A percentile compares a stretch with the other conserved stretches of the same genome.
Conservation (phyloP, 805 yeast genomes). For the Metschnikowia corniflorae region DNA sequence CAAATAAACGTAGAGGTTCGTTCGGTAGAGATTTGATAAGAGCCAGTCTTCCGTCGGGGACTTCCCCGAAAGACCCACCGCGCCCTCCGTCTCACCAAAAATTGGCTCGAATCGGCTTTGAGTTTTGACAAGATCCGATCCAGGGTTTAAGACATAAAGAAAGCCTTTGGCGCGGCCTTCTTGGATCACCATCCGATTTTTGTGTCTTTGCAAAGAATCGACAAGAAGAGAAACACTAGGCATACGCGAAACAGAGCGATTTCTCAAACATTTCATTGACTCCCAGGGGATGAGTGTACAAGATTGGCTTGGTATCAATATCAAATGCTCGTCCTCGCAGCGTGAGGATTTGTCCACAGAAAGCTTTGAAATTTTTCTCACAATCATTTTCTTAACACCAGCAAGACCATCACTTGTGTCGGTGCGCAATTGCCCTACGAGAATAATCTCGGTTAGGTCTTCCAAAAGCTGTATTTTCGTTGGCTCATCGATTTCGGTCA, state of each 20-base stretch:
- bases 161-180: conserved; percentile 3
- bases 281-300: conserved; percentile 91
- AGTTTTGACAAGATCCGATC: conserved; percentile 68
- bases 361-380: conserved; percentile 1
- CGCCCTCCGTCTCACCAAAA: conserved; percentile 38
- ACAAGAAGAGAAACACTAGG: conserved; percentile 55
- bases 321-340: conserved; percentile 48
- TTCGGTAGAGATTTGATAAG: conserved; percentile 33
- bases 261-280: conserved; percentile 54
- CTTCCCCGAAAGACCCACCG: conserved; percentile 53
- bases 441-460: conserved; percentile 9
- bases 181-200: conserved; percentile 4
- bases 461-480: conserved; percentile 1
- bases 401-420: not conserved
- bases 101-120: conserved; percentile 50
- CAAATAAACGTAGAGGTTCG: conserved; percentile 62
- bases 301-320: conserved; percentile 63
- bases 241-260: conserved; percentile 63
- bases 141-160: conserved; percentile 75
- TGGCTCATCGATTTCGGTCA: not conserved
- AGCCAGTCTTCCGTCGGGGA: conserved; percentile 59
- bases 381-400: not conserved
- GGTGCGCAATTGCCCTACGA: not conserved
- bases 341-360: not conserved
- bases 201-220: conserved; percentile 27